Conservation (phyloP, 306 rosid species). For the Ziziphus jujuba region DNA sequence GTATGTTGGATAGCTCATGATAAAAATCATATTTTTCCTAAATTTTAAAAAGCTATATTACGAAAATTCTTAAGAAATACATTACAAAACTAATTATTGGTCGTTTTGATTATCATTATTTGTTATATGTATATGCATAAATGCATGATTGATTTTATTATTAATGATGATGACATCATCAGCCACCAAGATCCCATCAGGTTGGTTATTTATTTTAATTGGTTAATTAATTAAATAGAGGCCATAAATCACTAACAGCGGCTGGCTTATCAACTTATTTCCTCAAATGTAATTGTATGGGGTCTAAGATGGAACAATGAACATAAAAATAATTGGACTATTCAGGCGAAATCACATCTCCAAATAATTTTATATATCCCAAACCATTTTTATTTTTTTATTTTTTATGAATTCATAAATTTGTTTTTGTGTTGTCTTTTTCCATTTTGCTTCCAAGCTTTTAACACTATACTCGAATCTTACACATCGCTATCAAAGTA, state of each 20-base stretch:
- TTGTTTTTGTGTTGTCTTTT: slow-evolving; percentile 20
- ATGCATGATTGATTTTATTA: not conserved
- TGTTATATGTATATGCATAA: too few species aligned
- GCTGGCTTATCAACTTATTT: not conserved
- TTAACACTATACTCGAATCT: slow-evolving; percentile 3
- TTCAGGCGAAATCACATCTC: not conserved
- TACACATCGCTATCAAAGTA: slow-evolving; percentile 27
- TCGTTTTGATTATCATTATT: too few species aligned
- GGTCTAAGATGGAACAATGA: too few species aligned
- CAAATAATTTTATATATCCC: not conserved
- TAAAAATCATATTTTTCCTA: too few species aligned
- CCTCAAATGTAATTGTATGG: too few species aligned
- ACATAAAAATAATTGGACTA: too few species aligned
- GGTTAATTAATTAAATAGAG: not conserved
- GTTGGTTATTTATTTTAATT: not conserved
- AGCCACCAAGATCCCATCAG: slow-evolving; percentile 13
- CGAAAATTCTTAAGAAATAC: too few species aligned
- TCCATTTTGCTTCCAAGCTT: slow-evolving; percentile 10
- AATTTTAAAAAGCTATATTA: too few species aligned
- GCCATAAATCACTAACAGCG: too few species aligned
- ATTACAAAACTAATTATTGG: too few species aligned
- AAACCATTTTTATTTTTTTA: not conserved
- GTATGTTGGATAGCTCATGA: too few species aligned
- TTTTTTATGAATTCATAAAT: not conserved
- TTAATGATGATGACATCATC: not conserved